phyloP scores from a whole-genome alignment of 495 filamentous ascomycete genomes.

The Lichina pygmaea region DNA sequence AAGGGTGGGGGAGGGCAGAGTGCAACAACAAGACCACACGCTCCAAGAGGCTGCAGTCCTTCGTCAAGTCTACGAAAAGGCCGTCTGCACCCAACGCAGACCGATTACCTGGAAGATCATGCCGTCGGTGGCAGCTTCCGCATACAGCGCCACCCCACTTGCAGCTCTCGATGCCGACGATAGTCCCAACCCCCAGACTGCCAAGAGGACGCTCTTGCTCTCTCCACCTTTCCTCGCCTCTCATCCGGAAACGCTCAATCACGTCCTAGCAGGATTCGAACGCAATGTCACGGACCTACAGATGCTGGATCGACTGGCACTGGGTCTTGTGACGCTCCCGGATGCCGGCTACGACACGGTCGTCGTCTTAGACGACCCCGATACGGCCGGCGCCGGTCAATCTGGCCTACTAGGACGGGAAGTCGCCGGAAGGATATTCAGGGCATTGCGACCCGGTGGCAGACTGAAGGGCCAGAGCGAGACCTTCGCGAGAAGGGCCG shows the following conservation, averaged over 20 bases:
- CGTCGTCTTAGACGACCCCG: slow-evolving; percentile 54
- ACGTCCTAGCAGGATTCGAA: slow-evolving; percentile 33
- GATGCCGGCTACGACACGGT: slow-evolving; percentile 54
- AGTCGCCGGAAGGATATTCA: slow-evolving; percentile 38
- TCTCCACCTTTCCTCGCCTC: slow-evolving; percentile 49
- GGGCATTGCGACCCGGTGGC: slow-evolving; percentile 43
- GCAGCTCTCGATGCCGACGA: slow-evolving; percentile 15
- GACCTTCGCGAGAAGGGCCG: slow-evolving; percentile 18
- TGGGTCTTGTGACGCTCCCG: slow-evolving; percentile 59
- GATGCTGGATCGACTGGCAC: slow-evolving; percentile 86
- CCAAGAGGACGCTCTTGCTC: slow-evolving; percentile 34
- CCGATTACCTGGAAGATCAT: too few species aligned
- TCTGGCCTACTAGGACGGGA: slow-evolving; percentile 33
- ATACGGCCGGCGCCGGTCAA: slow-evolving; percentile 32
- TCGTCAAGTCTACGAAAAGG: too few species aligned
- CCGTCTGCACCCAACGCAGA: too few species aligned
- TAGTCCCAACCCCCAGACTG: slow-evolving; percentile 6
- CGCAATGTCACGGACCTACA: slow-evolving; percentile 63
- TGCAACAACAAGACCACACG: too few species aligned
- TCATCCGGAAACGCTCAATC: slow-evolving; percentile 31
- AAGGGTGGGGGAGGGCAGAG: too few species aligned
- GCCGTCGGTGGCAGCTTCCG: too few species aligned
- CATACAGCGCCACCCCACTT: slow-evolving; percentile 3
- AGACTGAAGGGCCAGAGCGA: slow-evolving; percentile 43
- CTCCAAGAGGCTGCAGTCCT: too few species aligned